These are phyloP conservation scores for Magnaporthiopsis rhizophila DNA, from an alignment of 2,329 filamentous ascomycete species.

Conservation along the genomic window DNA sequence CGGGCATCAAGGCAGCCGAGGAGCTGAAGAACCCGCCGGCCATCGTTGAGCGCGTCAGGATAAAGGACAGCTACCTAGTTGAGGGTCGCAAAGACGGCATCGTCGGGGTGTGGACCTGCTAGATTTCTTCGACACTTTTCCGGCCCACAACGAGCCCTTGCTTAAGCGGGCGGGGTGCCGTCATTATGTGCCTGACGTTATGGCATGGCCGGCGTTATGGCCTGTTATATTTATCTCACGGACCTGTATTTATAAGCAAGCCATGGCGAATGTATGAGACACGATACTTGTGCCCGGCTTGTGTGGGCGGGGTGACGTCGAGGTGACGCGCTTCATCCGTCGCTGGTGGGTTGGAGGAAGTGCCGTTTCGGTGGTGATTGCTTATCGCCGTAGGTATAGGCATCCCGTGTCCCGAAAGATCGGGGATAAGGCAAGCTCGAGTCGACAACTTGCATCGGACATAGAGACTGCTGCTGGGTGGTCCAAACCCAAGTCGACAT, in stretches of 20 bases:
- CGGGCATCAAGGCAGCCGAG: slow-evolving; percentile 64
- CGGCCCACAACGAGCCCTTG: background rate
- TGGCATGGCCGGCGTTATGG: background rate
- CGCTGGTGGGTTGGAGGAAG: background rate
- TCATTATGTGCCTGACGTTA: background rate
- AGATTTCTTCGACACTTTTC: slow-evolving; percentile 9
- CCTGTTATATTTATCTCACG: background rate
- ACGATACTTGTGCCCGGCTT: background rate
- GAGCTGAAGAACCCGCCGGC: slow-evolving; percentile 52
- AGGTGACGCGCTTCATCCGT: background rate
- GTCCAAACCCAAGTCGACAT: too few species aligned
- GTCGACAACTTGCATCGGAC: too few species aligned
- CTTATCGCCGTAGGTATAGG: too few species aligned
- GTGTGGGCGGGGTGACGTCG: too few species aligned
- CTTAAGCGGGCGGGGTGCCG: background rate
- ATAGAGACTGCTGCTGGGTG: too few species aligned
- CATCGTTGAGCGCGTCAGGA: slow-evolving; percentile 75
- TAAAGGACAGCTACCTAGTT: slow-evolving; percentile 89
- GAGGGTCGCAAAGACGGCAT: slow-evolving; percentile 84
- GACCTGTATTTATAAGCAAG: background rate
- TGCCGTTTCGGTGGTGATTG: too few species aligned
- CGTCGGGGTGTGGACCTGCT: slow-evolving; percentile 85
- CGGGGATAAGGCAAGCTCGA: too few species aligned
- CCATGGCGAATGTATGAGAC: background rate
- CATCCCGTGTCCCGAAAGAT: too few species aligned